Percentiles rank a stretch among this genome's conserved stretches.
These are phyloP conservation scores for Dioscorea zingiberensis DNA, from an alignment of 106 monocot genomes.

Conservation along the genomic window DNA sequence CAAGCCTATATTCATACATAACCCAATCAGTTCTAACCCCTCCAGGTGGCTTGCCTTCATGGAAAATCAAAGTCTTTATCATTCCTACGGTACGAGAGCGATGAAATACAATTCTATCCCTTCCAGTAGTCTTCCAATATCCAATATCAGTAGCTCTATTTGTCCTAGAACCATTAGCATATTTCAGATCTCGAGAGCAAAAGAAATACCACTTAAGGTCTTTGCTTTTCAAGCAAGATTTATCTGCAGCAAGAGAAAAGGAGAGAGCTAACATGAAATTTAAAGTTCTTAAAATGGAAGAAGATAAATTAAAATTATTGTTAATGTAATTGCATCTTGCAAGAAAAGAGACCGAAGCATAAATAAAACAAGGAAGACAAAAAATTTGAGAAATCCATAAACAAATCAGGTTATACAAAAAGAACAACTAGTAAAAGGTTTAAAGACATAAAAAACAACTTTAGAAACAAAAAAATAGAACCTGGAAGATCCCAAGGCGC, in stretches of 20 bases:
- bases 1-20: conserved; percentile 72
- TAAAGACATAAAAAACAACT: too few species aligned
- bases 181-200: conserved; percentile 51
- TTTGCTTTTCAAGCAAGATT: conserved; percentile 38
- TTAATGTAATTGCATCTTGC: too few species aligned
- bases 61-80: conserved; percentile 69
- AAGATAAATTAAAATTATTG: too few species aligned
- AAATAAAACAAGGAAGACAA: too few species aligned
- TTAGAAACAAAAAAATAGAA: background rate
- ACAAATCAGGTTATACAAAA: too few species aligned
- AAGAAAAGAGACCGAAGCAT: too few species aligned
- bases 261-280: background rate
- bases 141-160: conserved; percentile 67
- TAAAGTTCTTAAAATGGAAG: background rate
- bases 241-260: conserved; percentile 34
- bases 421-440: too few species aligned
- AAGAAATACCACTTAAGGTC: conserved; percentile 86
- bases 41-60: conserved; percentile 45
- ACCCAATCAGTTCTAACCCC: conserved; percentile 77
- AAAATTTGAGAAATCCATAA: too few species aligned
- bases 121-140: conserved; percentile 81
- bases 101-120: conserved; percentile 35
- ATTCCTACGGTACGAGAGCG: conserved; percentile 49
- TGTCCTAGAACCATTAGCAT: conserved; percentile 38
- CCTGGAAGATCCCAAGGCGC: conserved; percentile 83